phyloP scores from a whole-genome alignment of 495 filamentous ascomycete genomes.

The Aspergillus kassunensis region DNA sequence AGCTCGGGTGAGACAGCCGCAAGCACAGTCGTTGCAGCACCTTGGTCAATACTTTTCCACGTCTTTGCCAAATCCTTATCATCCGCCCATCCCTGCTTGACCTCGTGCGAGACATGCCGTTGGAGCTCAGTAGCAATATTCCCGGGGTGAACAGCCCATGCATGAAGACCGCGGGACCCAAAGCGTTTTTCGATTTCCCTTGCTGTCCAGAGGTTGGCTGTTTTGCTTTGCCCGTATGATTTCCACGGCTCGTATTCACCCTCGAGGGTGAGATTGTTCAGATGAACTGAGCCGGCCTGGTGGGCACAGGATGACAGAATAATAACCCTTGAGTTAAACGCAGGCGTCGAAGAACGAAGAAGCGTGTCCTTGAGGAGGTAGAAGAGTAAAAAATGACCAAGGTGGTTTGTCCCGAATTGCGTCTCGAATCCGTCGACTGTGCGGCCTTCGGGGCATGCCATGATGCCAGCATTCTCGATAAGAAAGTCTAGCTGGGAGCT shows the following conservation, averaged over 20 bases:
- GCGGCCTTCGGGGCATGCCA: not conserved
- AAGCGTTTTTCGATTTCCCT: constrained; percentile 46
- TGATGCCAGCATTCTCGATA: not conserved
- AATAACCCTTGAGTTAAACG: constrained; percentile 43
- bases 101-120: constrained; percentile 16
- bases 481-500: constrained; percentile 2
- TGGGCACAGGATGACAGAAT: constrained; percentile 38
- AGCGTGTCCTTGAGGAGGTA: not conserved
- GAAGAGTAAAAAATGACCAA: not conserved
- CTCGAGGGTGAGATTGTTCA: constrained; percentile 27
- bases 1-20: constrained; percentile 27
- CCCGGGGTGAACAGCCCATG: constrained; percentile 39
- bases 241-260: constrained; percentile 31
- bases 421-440: not conserved
- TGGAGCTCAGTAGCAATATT: constrained; percentile 25
- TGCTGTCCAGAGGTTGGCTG: constrained; percentile 39
- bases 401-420: not conserved
- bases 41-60: constrained; percentile 33
- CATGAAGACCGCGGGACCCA: constrained; percentile 35
- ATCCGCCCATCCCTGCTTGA: constrained; percentile 12
- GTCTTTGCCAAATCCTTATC: constrained; percentile 22
- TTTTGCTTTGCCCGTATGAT: constrained; percentile 38
- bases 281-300: constrained; percentile 18
- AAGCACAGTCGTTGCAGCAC: constrained; percentile 41
- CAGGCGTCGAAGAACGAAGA: constrained; percentile 3